A percentile compares a stretch with the other conserved stretches of the same genome.
These are phyloP conservation scores for Hypoxylon sp. DNA, from an alignment of 2,329 filamentous ascomycete species.

Conservation along the genomic window DNA sequence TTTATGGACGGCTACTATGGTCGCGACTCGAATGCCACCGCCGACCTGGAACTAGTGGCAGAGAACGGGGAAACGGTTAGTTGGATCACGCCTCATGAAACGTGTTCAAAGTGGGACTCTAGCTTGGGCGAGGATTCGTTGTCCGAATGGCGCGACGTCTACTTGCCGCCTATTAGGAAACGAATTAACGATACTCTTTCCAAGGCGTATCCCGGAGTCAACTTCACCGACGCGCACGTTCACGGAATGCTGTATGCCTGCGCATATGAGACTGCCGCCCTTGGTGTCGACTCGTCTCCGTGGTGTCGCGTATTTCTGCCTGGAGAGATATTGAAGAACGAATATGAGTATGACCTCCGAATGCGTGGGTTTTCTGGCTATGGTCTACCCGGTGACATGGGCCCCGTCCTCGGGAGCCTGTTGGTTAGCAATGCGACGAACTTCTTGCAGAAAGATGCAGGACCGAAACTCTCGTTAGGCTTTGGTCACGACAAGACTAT, in stretches of 20 bases:
- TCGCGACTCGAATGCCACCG: constrained; percentile 40
- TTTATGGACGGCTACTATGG: constrained; percentile 48
- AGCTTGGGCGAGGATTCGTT: constrained; percentile 28
- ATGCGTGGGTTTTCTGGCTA: constrained; percentile 48
- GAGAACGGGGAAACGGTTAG: constrained; percentile 43
- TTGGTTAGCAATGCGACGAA: constrained; percentile 45
- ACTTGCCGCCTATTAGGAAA: constrained; percentile 44
- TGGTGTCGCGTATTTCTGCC: constrained; percentile 47
- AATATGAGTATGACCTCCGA: constrained; percentile 48
- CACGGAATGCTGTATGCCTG: constrained; percentile 48
- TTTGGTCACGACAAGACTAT: constrained; percentile 50
- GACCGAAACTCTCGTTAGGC: constrained; percentile 41
- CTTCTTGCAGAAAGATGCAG: constrained; percentile 36
- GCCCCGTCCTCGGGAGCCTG: constrained; percentile 41
- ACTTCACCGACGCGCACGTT: constrained; percentile 41
- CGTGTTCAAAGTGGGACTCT: constrained; percentile 41
- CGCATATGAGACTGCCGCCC: constrained; percentile 45
- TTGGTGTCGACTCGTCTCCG: constrained; percentile 41
- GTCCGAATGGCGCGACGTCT: constrained; percentile 39
- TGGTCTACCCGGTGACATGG: constrained; percentile 47
- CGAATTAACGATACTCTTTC: constrained; percentile 41
- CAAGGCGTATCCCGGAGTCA: constrained; percentile 35
- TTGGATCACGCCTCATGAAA: constrained; percentile 47
- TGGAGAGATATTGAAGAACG: constrained; percentile 42
- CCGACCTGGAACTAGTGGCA: constrained; percentile 23